Conservation (phyloP, 2,329 filamentous ascomycete genomes). For the Xylariaceae sp. region DNA sequence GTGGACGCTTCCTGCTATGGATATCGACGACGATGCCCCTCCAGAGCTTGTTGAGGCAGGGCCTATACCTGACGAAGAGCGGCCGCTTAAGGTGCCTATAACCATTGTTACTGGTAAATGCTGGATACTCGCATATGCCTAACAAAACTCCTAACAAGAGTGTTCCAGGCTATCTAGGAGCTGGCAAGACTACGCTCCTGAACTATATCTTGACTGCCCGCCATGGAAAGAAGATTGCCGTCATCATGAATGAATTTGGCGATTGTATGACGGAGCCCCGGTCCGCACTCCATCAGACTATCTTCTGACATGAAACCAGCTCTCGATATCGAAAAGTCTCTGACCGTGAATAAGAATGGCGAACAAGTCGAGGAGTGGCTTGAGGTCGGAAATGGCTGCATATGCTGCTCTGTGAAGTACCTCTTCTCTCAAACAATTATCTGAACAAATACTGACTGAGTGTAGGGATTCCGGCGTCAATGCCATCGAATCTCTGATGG, state of each 20-base stretch:
- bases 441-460: slow-evolving; percentile 21
- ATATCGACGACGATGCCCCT: slow-evolving; percentile 63
- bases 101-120: slow-evolving; percentile 73
- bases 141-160: slow-evolving; percentile 7
- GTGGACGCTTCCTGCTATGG: slow-evolving; percentile 51
- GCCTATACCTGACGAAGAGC: slow-evolving; percentile 43
- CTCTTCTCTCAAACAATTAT: neutral
- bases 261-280: slow-evolving; percentile 58
- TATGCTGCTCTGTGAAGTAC: slow-evolving; percentile 95
- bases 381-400: slow-evolving; percentile 92
- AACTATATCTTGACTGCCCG: slow-evolving; percentile 95
- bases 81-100: slow-evolving; percentile 68
- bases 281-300: neutral
- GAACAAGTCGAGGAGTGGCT: slow-evolving; percentile 91
- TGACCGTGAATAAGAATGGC: slow-evolving; percentile 82
- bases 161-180: slow-evolving; percentile 79
- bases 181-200: slow-evolving; percentile 90
- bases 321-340: slow-evolving; percentile 89
- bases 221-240: slow-evolving; percentile 96
- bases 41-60: slow-evolving; percentile 51
- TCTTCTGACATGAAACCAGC: slow-evolving; percentile 45
- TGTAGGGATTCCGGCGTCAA: slow-evolving; percentile 82
- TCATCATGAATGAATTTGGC: slow-evolving; percentile 92
- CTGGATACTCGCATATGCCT: neutral
- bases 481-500: slow-evolving; percentile 94